Base-by-base conservation (phyloP, 306 rosid genomes). In the Dicorynia guianensis region DNA sequence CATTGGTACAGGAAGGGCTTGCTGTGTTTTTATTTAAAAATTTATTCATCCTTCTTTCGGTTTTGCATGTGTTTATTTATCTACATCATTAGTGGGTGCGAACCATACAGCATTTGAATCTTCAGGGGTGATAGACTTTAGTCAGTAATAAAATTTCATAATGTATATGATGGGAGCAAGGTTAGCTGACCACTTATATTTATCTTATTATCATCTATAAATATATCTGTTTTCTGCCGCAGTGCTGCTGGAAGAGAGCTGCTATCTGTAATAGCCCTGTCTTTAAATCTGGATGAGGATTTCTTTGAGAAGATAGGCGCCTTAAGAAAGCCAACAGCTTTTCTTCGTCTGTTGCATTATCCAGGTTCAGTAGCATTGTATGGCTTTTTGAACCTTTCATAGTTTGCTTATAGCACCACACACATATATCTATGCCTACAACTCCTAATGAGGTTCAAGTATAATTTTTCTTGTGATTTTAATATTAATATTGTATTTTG, bases 271-370 rank as follows among this genome's bases (percentile, higher is more conserved):
- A 67, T 90, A 77, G 91, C 98, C 18, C 55, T 91, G 79, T 91
- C 98, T 49, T 74, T 91, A 83, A 78, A 87, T 76, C 75, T 88
- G 53, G 89, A 90, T 42, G 93, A 90, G 74, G 75, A 83, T 42
- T 88, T 84, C 77, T 90, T 94, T 42, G 88, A 88, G 75, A 89
- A 84, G 86, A 82, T 81, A 30, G 93, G 89, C 0, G 90, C 81
- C 71, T 62, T 83, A 54, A 67, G 58, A 63, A 84, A 80, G 12
- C 91, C 94, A 42, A 5, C 48, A 17, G 76, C 86, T 19, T 74
- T 74, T 76, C 93, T 93, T 79, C 93, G 98, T 33, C 97, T 93
- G 76, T 77, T 93, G 86, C 91, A 71, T 52, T 91, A 93, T 82
- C 92, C 96, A 88, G 97, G 96, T 92, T 77, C 49, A 44, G 66